Evolutionary conservation across 345 rosid genomes (phyloP).

Genomic region (Erysimum cheiranthoides): DNA sequence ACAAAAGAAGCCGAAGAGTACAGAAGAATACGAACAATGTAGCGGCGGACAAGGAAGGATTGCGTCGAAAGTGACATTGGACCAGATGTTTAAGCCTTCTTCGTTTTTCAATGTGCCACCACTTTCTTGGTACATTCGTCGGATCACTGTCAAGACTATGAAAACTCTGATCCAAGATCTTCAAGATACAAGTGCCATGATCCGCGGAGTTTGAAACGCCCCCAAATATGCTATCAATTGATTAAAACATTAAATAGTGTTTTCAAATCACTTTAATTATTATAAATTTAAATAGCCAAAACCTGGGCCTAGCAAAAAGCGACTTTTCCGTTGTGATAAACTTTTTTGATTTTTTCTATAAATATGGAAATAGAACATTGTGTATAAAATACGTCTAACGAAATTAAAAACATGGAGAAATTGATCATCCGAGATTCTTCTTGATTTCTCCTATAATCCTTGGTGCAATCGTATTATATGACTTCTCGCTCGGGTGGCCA

Average conservation of each 20-base stretch:
- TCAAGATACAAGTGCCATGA: neutral
- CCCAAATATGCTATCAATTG: neutral
- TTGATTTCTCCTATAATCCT: conserved; percentile 15
- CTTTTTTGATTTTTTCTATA: no score
- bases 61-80: conserved; percentile 67
- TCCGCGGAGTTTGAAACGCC: neutral
- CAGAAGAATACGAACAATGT: conserved; percentile 64
- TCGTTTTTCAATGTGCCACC: conserved; percentile 68
- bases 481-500: conserved; percentile 46
- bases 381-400: no score
- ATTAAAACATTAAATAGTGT: neutral
- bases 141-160: conserved; percentile 63
- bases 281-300: no score
- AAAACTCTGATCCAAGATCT: conserved; percentile 64
- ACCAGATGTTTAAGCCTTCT: conserved; percentile 73
- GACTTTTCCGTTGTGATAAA: no score
- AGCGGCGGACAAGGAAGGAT: conserved; percentile 69
- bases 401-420: neutral
- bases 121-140: conserved; percentile 79
- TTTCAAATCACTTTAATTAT: no score
- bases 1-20: conserved; percentile 59
- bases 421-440: neutral
- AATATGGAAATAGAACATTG: no score
- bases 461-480: conserved; percentile 37
- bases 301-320: no score